Evolutionary conservation across 176 grass and related monocot species (phyloP).

Genomic region (Carex myosuroides): DNA sequence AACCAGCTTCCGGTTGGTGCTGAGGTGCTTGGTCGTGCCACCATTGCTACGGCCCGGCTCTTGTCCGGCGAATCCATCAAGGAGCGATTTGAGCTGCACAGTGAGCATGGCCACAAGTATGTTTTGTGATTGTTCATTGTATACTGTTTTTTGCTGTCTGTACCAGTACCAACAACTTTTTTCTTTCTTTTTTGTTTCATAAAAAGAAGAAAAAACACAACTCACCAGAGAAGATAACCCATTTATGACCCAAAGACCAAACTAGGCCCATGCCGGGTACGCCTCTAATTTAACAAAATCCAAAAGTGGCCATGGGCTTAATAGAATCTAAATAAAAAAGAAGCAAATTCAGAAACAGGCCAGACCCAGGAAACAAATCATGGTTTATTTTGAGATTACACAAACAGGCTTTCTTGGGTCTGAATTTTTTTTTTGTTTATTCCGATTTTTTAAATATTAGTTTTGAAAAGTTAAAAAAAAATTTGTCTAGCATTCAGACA

Average conservation of each 20-base stretch:
- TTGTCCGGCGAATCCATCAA: constrained; percentile 29
- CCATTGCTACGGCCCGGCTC: constrained; percentile 30
- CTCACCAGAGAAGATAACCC: not conserved
- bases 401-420: too few species aligned
- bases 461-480: too few species aligned
- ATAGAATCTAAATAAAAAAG: not conserved
- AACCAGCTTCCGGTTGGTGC: constrained; percentile 53
- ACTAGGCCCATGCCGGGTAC: not conserved
- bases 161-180: not conserved
- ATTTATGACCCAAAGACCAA: not conserved
- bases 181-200: not conserved
- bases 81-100: constrained; percentile 39
- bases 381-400: not conserved
- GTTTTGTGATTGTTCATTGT: not conserved
- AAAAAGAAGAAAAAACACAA: too few species aligned
- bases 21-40: constrained; percentile 35
- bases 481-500: too few species aligned
- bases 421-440: too few species aligned
- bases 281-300: not conserved
- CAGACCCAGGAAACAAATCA: not conserved
- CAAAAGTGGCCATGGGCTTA: not conserved
- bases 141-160: not conserved
- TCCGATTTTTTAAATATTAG: too few species aligned
- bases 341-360: not conserved
- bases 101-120: constrained; percentile 29